A percentile compares a stretch with the other conserved stretches of the same genome.
Evolutionary conservation across 106 monocot species (phyloP).

Genomic region (Vanilla planifolia): DNA sequence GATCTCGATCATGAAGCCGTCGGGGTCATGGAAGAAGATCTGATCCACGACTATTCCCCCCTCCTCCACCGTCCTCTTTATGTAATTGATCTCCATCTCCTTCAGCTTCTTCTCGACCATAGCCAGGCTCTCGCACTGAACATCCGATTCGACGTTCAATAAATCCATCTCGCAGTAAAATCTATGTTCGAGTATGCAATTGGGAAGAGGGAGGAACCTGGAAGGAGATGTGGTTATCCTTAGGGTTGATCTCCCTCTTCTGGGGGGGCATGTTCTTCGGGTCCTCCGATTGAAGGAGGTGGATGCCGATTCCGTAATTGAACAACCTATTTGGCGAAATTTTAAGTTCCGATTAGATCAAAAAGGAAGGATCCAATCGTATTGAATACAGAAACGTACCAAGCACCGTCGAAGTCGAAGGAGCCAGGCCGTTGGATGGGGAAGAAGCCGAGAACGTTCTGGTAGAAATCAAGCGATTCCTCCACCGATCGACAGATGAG

Average conservation of each 20-base stretch:
- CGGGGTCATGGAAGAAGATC: constrained; percentile 95
- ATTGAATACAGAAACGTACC: constrained; percentile 27
- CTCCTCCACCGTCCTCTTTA: constrained; percentile 50
- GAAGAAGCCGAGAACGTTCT: constrained; percentile 75
- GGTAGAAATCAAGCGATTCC: constrained; percentile 67
- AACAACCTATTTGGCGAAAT: constrained; percentile 85
- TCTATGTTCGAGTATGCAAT: no score
- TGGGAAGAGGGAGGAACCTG: no score
- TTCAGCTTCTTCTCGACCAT: constrained; percentile 51
- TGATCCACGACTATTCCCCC: constrained; percentile 72
- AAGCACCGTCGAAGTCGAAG: constrained; percentile 78
- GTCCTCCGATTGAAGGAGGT: constrained; percentile 61
- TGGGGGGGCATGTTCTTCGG: no score
- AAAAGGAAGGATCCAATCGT: no score
- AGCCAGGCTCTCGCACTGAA: constrained; percentile 62
- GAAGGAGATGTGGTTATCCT: constrained; percentile 87
- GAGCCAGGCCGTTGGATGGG: constrained; percentile 76
- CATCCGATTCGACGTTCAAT: not conserved
- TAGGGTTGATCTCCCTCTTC: constrained; percentile 83
- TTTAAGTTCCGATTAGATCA: no score
- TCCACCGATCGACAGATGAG: constrained; percentile 64
- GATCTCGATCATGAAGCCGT: constrained; percentile 94
- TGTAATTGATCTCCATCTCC: constrained; percentile 48
- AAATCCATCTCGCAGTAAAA: no score
- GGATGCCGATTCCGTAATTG: constrained; percentile 90